Evolutionary conservation across 352 stramenopile species (phyloP), one percentile per base, ranked within the genome.

Genomic region (Vaucheria bursata): DNA sequence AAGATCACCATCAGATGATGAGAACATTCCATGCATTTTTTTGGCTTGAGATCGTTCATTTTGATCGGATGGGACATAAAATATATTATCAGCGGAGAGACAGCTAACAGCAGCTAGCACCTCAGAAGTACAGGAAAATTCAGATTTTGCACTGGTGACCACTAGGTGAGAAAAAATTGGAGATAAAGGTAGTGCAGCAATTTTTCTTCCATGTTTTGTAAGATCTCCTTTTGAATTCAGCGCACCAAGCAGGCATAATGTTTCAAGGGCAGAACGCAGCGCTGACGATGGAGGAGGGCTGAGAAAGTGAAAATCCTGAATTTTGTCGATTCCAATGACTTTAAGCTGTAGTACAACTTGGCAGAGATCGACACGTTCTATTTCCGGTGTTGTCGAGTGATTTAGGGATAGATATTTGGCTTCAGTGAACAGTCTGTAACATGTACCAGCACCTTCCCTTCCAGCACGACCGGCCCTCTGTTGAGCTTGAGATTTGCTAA

Each of bases 131-230:
- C 89, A 92, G 8, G 59, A 70, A 45, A 85, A 84, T 12, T 79
- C 70, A 12, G 76, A 53, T 71, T 79, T 38, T 29, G 59, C 34
- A 53, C 5, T 77, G 18, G 37, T n/a, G 80, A 85, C 7, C 85
- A 90, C 31, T 90, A 85, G 69, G 66, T 85, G 76, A 6, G 77
- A 72, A 33, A 81, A 85, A 39, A 84, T 52, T 18, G 88, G 87
- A 74, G 93, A 89, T 0, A 88, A 87, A 1, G 90, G 90, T 80
- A 93, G 90, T 39, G 86, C 84, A 3, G 89, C 88, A 86, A 94
- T 89, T 53, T 89, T 79, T 40, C 80, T 82, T n/a, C 90, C 90
- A 5, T 89, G 66, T 0, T 34, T 49, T 5, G 89, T 93, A 29
- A 94, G 75, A 36, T 86, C 73, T n/a, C 84, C 87, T 59, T 36